These are phyloP conservation scores for Cutaneotrichosporon sp. DNA, from an alignment of 1,284 basidiomycete species.

Conservation along the genomic window DNA sequence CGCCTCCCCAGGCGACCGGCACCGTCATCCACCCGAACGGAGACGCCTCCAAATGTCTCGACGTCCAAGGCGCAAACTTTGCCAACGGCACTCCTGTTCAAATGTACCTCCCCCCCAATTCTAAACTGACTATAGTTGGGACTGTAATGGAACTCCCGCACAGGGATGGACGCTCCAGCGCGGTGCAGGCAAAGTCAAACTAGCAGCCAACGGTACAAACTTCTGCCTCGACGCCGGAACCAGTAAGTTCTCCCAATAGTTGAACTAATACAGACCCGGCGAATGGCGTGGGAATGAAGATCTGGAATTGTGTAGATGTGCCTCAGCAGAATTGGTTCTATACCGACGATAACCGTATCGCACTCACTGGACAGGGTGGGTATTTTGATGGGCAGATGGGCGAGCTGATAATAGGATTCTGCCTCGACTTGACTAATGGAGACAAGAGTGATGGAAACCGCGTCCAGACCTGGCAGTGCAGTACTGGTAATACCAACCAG, in stretches of 20 bases:
- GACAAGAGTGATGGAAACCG: slow-evolving; percentile 27
- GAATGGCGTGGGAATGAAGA: slow-evolving; percentile 24
- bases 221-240: slow-evolving; percentile 39
- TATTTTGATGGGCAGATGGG: accelerated
- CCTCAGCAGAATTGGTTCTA: slow-evolving; percentile 24
- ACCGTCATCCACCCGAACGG: slow-evolving; percentile 37
- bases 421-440: slow-evolving; percentile 13
- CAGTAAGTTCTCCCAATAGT: slow-evolving; percentile 8
- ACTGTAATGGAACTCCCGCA: slow-evolving; percentile 37
- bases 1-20: slow-evolving; percentile 21
- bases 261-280: slow-evolving; percentile 7
- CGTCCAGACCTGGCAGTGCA: slow-evolving; percentile 34
- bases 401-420: slow-evolving; percentile 7
- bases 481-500: slow-evolving; percentile 26
- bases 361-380: slow-evolving; percentile 6
- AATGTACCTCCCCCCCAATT: slow-evolving; percentile 11
- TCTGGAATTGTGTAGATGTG: slow-evolving; percentile 24
- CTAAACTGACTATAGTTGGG: slow-evolving; percentile 20
- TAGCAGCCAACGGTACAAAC: slow-evolving; percentile 31
- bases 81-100: slow-evolving; percentile 30
- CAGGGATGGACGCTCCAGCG: slow-evolving; percentile 35
- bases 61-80: slow-evolving; percentile 23
- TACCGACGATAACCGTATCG: slow-evolving; percentile 20
- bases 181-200: slow-evolving; percentile 28
- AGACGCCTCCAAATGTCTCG: slow-evolving; percentile 37